Evolutionary conservation across 192 early-diverging fungal genomes (phyloP), one percentile per base, ranked within the genome.

Genomic region (Rhizophlyctis rosea): DNA sequence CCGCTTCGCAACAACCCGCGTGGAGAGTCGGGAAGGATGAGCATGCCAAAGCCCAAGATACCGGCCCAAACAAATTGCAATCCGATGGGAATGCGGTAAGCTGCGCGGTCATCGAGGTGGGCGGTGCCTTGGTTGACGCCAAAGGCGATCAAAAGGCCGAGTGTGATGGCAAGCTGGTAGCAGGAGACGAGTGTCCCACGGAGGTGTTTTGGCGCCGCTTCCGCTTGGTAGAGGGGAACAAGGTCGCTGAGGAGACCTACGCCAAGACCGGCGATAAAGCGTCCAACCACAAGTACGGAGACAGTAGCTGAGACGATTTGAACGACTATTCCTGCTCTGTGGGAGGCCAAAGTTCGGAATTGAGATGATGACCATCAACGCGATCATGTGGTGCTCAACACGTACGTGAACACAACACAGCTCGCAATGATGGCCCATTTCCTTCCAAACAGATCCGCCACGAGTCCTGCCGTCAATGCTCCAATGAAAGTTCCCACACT

Each of bases 401-500:
- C 52, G 16, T 54, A 54, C 35, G 30, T n/a, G 35, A 72, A 69
- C 18, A 72, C 69, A 18, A 3, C 39, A 21, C 81, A 81, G 27
- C 83, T 81, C 3, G 74, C 35, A 66, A 90, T 82, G 62, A 93
- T 86, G 5, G 88, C 83, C 44, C 71, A 75, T 57, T 88, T 90
- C 48, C 91, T 85, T 13, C 85, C 82, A 59, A 85, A 67, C 44
- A 36, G 57, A 70, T 93, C 91, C 35, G 88, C 87, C 4, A 88
- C 70, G 56, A 72, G 75, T 57, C 87, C 89, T 7, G 87, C 82
- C 33, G 71, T 33, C 24, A 93, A 62, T 25, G 90, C 81, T 9
- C 91, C 91, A 39, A 88, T 62, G 57, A 90, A 90, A 60, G 85
- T 89, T 34, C 90, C 90, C 30, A 87, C 79, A 4, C 82, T 81